Base-by-base conservation (phyloP, 2,329 filamentous ascomycete genomes). In the Cordyceps farinosa region DNA sequence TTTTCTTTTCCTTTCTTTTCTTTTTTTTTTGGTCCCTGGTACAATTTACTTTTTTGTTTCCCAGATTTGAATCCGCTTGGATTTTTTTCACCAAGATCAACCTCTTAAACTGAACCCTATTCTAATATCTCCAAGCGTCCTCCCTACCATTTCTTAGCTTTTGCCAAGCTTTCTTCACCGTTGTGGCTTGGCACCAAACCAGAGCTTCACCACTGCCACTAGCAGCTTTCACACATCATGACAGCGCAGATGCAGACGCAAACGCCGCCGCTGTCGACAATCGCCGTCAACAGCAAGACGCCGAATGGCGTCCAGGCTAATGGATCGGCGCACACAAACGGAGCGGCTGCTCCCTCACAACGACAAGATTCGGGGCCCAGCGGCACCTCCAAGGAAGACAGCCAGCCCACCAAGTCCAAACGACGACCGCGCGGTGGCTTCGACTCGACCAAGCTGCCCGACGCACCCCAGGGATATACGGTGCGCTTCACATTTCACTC, bases 401-500 rank as follows among this genome's bases (percentile, higher is more conserved):
- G 42, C 40, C 22, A 61, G 42, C 59, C 59, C 7, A 8, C 38
- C 50, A 63, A 63, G 47, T 44, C 53, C 27, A 53, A 52, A 29
- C 4, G 32, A 15, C 53, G 53, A 5, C 91, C 90, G 0, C 84
- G 88, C 0, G 92, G 92, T 36, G 92, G 92, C 40, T 95, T 86
- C 74, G 92, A 96, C 75, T 75, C 79, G 42, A 96, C 91, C 0
- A 91, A 92, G 1, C 80, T 97, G 9, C 91, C 91, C 0, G 77
- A 84, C 69, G 87, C 86, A 5, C 87, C 89, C 9, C 87, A 88
- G 8, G 92, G 93, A 32, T 97, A 90, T 77, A 97, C 91, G 0
- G 74, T 97, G 67, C 90, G 88, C 72, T 89, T 98, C 77, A 92
- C 87, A 57, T 91, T 98, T 73, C 89, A 94, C 74, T 83, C 86